A percentile compares a stretch with the other conserved stretches of the same genome.
Conservation (phyloP, 23 red algal genomes). For the Gracilaria domingensis region DNA sequence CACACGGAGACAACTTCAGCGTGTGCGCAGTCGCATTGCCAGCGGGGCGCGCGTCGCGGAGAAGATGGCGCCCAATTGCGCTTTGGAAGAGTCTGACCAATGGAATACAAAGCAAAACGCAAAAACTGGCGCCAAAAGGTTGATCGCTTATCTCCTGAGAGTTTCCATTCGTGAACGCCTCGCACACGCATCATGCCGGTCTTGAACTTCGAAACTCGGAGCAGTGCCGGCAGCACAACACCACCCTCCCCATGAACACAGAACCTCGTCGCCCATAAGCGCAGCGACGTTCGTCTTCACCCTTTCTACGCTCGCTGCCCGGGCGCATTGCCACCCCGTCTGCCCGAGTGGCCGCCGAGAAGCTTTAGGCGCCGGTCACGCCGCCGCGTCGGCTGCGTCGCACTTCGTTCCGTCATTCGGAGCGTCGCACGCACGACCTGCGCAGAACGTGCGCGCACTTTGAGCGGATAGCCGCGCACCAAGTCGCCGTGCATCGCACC, state of each 20-base stretch:
- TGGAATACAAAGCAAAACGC: not conserved
- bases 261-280: too few relatives aligned
- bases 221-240: too few relatives aligned
- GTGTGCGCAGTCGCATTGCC: slow-evolving; percentile 7
- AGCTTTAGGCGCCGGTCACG: not conserved
- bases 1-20: not conserved
- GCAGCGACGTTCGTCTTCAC: too few relatives aligned
- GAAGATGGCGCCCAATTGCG: too few relatives aligned
- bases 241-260: too few relatives aligned
- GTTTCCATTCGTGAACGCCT: too few relatives aligned
- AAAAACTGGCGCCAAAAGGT: slow-evolving; percentile 1
- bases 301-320: not conserved
- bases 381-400: slow-evolving; percentile 57
- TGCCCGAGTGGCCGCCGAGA: not conserved
- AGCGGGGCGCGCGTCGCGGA: not conserved
- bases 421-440: slow-evolving; percentile 18
- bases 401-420: slow-evolving; percentile 30
- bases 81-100: too few relatives aligned
- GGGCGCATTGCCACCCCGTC: not conserved
- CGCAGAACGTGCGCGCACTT: slow-evolving; percentile 43
- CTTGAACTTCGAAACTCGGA: too few relatives aligned
- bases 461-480: slow-evolving; percentile 52
- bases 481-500: slow-evolving; percentile 5
- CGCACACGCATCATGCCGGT: too few relatives aligned
- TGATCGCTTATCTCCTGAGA: too few relatives aligned